Conservation (phyloP, 495 filamentous ascomycete species). For the Neurospora pannonica region DNA sequence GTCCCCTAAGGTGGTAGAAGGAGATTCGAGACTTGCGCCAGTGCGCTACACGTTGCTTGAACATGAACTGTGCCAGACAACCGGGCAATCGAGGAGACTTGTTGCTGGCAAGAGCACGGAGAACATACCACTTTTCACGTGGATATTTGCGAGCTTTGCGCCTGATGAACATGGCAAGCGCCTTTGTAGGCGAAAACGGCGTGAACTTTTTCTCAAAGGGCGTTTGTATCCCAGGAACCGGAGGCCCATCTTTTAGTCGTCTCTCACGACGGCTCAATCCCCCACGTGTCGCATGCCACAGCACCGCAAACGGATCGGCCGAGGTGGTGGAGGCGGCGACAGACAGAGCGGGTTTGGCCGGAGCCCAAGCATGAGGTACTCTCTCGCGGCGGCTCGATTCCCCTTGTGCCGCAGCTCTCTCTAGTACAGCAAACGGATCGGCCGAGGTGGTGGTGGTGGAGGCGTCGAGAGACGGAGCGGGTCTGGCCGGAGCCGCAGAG, state of each 20-base stretch:
- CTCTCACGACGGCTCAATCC: background rate
- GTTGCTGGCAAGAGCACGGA: constrained; percentile 11
- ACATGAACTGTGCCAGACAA: constrained; percentile 21
- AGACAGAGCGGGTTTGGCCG: constrained; percentile 4
- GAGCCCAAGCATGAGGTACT: background rate
- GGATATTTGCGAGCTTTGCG: constrained; percentile 1
- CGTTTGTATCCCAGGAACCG: background rate
- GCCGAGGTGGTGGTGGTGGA: background rate
- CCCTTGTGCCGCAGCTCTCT: background rate
- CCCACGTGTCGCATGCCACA: background rate
- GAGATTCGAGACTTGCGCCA: constrained; percentile 4
- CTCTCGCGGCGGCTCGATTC: background rate
- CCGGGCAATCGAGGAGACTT: constrained; percentile 20
- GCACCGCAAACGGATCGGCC: background rate
- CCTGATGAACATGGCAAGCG: constrained; percentile 8
- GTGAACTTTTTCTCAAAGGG: constrained; percentile 1
- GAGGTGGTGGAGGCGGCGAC: background rate
- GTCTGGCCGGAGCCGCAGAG: constrained; percentile 15
- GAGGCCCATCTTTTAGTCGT: background rate
- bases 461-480: constrained; percentile 5
- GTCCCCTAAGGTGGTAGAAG: background rate
- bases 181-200: constrained; percentile 7
- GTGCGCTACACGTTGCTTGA: constrained; percentile 18
- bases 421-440: background rate
- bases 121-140: constrained; percentile 2